Conservation (phyloP, 805 yeast genomes). For the Ogataea dorogensis region DNA sequence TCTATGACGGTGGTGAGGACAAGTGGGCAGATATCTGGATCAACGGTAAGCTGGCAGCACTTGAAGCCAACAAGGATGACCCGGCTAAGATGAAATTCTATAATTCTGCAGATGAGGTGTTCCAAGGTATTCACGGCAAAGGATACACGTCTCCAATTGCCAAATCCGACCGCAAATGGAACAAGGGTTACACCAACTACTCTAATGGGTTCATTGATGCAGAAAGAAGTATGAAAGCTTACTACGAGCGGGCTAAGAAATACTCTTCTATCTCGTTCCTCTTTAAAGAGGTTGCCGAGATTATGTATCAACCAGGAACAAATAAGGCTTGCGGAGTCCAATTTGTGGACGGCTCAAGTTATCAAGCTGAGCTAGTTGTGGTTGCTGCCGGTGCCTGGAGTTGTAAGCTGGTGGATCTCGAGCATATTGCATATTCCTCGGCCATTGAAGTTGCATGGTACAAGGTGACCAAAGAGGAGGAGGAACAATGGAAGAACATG, state of each 20-base stretch:
- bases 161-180: slow-evolving; percentile 15
- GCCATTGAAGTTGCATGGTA: slow-evolving; percentile 31
- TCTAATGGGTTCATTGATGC: slow-evolving; percentile 29
- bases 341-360: slow-evolving; percentile 14
- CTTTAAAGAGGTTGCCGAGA: slow-evolving; percentile 21
- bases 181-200: slow-evolving; percentile 25
- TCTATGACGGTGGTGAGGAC: slow-evolving; percentile 26
- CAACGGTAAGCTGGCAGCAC: slow-evolving; percentile 19
- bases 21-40: slow-evolving; percentile 25
- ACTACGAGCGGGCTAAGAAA: slow-evolving; percentile 24
- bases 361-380: slow-evolving; percentile 19
- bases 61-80: slow-evolving; percentile 13
- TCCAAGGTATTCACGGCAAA: slow-evolving; percentile 13
- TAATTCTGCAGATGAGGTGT: slow-evolving; percentile 14
- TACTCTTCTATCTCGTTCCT: slow-evolving; percentile 17
- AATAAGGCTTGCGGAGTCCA: slow-evolving; percentile 19
- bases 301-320: slow-evolving; percentile 14
- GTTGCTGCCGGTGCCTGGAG: slow-evolving; percentile 32
- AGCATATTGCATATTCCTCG: slow-evolving; percentile 16
- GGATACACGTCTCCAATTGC: neutral
- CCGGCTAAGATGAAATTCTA: slow-evolving; percentile 14
- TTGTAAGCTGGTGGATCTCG: slow-evolving; percentile 23
- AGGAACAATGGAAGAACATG: slow-evolving; percentile 25
- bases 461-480: slow-evolving; percentile 24
- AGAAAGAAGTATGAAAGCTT: slow-evolving; percentile 22